phyloP scores from a whole-genome alignment of 176 grass and related monocot genomes.

The Puya raimondii region DNA sequence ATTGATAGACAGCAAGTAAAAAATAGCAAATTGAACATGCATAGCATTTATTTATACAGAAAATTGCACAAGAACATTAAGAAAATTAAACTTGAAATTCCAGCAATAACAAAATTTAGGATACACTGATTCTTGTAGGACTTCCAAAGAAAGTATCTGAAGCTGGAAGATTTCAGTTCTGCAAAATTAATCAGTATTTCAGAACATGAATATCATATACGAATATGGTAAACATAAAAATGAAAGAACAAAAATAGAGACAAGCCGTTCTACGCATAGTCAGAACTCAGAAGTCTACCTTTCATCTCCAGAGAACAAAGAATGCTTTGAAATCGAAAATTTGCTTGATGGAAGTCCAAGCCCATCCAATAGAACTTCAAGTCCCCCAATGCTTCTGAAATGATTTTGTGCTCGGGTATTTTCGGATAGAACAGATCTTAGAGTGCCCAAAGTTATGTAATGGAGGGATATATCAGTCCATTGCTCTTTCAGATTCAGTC shows the following conservation, averaged over 20 bases:
- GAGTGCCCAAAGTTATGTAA: constrained; percentile 62
- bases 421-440: constrained; percentile 60
- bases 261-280: not conserved
- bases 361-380: constrained; percentile 84
- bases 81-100: constrained; percentile 6
- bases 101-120: constrained; percentile 33
- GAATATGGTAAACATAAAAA: constrained; percentile 10
- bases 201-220: not conserved
- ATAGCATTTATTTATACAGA: not conserved
- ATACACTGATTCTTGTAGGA: constrained; percentile 81
- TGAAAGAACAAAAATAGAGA: not conserved
- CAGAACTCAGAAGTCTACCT: constrained; percentile 19
- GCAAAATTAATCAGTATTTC: constrained; percentile 18
- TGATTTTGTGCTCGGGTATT: constrained; percentile 81
- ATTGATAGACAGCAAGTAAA: not conserved
- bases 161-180: constrained; percentile 68
- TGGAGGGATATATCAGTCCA: constrained; percentile 71
- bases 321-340: constrained; percentile 50
- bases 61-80: not conserved
- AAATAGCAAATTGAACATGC: not conserved
- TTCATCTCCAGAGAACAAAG: constrained; percentile 51
- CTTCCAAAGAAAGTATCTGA: constrained; percentile 75
- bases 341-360: constrained; percentile 71
- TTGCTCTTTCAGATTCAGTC: constrained; percentile 68
- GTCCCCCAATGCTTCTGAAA: constrained; percentile 92